phyloP scores from a whole-genome alignment of 2,329 filamentous ascomycete species.

The Alternaria longipes region DNA sequence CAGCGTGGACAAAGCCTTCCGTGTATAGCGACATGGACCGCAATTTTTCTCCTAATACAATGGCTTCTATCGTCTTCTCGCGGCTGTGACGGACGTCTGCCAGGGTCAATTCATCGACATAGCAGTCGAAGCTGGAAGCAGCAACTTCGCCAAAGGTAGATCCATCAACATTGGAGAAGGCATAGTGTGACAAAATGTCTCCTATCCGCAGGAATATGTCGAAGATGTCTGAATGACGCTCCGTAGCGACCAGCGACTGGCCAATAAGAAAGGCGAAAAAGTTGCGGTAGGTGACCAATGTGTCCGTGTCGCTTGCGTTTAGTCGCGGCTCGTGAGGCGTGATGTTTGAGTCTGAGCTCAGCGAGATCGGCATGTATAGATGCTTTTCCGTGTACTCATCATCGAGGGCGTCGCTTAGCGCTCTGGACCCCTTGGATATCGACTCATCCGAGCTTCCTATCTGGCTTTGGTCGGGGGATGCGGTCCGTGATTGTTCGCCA shows the following conservation, averaged over 20 bases:
- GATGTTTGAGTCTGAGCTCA: conserved; percentile 60
- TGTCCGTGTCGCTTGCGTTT: conserved; percentile 63
- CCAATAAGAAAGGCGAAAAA: conserved; percentile 71
- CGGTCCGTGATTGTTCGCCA: conserved; percentile 43
- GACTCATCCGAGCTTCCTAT: conserved; percentile 55
- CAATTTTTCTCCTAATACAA: conserved; percentile 90
- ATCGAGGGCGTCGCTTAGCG: conserved; percentile 59
- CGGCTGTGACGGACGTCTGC: conserved; percentile 82
- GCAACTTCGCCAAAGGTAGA: conserved; percentile 71
- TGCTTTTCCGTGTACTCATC: conserved; percentile 61
- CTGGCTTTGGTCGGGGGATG: conserved; percentile 45
- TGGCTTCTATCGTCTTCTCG: conserved; percentile 87
- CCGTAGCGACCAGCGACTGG: conserved; percentile 68
- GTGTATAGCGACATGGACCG: conserved; percentile 83
- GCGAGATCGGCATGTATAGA: conserved; percentile 66
- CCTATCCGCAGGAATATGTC: conserved; percentile 69
- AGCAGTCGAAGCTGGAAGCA: conserved; percentile 73
- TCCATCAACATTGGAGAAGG: conserved; percentile 69
- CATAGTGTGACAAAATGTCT: conserved; percentile 64
- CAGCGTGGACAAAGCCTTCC: conserved; percentile 90
- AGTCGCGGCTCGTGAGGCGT: conserved; percentile 43
- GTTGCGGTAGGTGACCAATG: conserved; percentile 68
- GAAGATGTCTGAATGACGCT: conserved; percentile 64
- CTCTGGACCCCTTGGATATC: conserved; percentile 59
- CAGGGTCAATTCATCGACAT: conserved; percentile 78